Conservation (phyloP, 129 eudicot species). For the Pseudognaphalium luteoalbum region DNA sequence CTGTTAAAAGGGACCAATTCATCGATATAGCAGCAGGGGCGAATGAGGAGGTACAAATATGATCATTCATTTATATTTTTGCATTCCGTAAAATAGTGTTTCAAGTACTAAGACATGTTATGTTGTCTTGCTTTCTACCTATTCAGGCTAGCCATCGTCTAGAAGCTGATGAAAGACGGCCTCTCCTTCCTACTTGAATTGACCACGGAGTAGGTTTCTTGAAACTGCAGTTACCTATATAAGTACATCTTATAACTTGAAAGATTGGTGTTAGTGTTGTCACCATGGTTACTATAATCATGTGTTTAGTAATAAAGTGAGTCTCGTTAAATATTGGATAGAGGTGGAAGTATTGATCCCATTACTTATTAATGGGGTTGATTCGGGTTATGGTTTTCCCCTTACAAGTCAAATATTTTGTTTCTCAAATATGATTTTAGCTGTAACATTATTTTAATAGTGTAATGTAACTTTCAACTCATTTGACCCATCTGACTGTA, state of each 20-base stretch:
- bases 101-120: conserved; percentile 10
- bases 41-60: conserved; percentile 67
- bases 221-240: conserved; percentile 8
- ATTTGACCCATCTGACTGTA: neutral
- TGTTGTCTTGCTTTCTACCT: conserved; percentile 8
- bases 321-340: neutral
- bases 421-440: neutral
- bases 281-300: neutral
- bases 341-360: neutral
- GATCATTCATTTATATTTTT: conserved; percentile 10
- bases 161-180: conserved; percentile 86
- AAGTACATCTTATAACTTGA: conserved; percentile 2
- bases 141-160: conserved; percentile 88
- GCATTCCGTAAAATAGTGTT: neutral
- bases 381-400: neutral
- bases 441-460: neutral
- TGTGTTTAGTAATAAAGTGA: neutral
- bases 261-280: neutral
- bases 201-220: conserved; percentile 32
- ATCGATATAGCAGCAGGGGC: conserved; percentile 93
- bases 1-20: conserved; percentile 46
- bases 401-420: neutral
- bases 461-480: neutral
- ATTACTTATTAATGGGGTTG: neutral
- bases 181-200: conserved; percentile 82